Conservation (phyloP, 306 rosid species). For the Sophora flavescens region DNA sequence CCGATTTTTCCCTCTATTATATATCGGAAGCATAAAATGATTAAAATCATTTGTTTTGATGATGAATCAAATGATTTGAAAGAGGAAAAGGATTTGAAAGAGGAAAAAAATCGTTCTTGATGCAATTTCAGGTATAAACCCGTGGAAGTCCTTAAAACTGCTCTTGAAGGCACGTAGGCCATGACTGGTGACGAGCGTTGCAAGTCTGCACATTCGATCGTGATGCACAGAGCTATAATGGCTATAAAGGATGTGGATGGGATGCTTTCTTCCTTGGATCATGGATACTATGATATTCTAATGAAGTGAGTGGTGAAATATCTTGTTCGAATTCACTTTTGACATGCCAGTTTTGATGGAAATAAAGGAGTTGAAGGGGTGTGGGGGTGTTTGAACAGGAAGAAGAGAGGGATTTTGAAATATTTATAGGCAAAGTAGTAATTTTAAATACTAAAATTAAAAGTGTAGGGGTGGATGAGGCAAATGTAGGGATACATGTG, state of each 20-base stretch:
- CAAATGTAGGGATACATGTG: too few species aligned
- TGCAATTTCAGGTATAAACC: constrained; percentile 69
- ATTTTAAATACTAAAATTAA: too few species aligned
- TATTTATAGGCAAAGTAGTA: too few species aligned
- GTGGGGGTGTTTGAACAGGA: too few species aligned
- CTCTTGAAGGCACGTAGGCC: constrained; percentile 94
- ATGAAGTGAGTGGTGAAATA: constrained; percentile 74
- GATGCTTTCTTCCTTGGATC: constrained; percentile 91
- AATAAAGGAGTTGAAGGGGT: too few species aligned
- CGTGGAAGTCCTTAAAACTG: constrained; percentile 94
- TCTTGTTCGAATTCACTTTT: constrained; percentile 14
- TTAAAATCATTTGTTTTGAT: neutral
- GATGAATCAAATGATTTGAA: constrained; percentile 1
- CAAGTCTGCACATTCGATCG: constrained; percentile 99
- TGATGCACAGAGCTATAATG: constrained; percentile 94
- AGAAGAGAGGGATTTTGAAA: too few species aligned
- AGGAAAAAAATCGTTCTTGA: neutral
- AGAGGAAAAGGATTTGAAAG: too few species aligned
- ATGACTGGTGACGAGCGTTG: constrained; percentile 90
- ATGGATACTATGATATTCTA: constrained; percentile 94
- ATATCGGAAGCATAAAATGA: neutral
- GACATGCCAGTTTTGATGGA: constrained; percentile 11
- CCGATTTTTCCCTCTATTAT: neutral
- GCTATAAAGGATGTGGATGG: constrained; percentile 96
- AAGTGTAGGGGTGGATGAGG: too few species aligned